These are phyloP conservation scores for Suillus variegatus DNA, from an alignment of 768 basidiomycete genomes.

Conservation along the genomic window DNA sequence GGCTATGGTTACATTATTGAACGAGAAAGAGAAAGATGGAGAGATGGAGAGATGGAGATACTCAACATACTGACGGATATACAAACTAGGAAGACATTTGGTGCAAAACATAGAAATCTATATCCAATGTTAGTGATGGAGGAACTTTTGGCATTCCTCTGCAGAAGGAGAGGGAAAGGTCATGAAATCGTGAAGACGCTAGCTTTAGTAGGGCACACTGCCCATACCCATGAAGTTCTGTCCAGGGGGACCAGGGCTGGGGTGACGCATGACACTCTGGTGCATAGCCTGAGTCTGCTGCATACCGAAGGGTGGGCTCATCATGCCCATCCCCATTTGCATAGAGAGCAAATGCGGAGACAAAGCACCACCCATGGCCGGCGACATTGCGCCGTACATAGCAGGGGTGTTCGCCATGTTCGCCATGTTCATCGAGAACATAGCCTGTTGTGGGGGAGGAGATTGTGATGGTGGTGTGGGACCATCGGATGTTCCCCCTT, in stretches of 20 bases:
- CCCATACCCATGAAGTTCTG: slow-evolving; percentile 49
- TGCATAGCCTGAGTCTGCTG: slow-evolving; percentile 76
- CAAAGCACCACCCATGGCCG: slow-evolving; percentile 30
- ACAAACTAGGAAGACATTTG: slow-evolving; percentile 7
- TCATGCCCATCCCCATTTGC: slow-evolving; percentile 52
- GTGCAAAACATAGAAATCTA: slow-evolving; percentile 29
- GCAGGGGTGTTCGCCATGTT: slow-evolving; percentile 40
- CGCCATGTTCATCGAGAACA: slow-evolving; percentile 39
- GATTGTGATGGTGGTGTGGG: slow-evolving; percentile 40
- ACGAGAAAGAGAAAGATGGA: slow-evolving; percentile 21
- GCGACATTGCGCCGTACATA: slow-evolving; percentile 33
- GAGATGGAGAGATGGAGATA: slow-evolving; percentile 13
- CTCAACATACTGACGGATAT: slow-evolving; percentile 5
- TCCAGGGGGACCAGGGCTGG: slow-evolving; percentile 60
- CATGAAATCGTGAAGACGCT: slow-evolving; percentile 7
- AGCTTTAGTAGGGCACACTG: slow-evolving; percentile 31
- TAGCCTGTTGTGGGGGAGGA: slow-evolving; percentile 44
- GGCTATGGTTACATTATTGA: slow-evolving; percentile 12
- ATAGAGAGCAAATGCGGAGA: slow-evolving; percentile 40
- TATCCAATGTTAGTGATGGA: slow-evolving; percentile 13
- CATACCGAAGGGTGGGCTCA: slow-evolving; percentile 51
- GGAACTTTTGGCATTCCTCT: background rate
- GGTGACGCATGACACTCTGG: slow-evolving; percentile 82
- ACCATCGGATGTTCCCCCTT: slow-evolving; percentile 25
- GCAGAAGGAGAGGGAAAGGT: background rate